Base-by-base conservation (phyloP, 176 grass and related monocot genomes). In the Themeda triandra region DNA sequence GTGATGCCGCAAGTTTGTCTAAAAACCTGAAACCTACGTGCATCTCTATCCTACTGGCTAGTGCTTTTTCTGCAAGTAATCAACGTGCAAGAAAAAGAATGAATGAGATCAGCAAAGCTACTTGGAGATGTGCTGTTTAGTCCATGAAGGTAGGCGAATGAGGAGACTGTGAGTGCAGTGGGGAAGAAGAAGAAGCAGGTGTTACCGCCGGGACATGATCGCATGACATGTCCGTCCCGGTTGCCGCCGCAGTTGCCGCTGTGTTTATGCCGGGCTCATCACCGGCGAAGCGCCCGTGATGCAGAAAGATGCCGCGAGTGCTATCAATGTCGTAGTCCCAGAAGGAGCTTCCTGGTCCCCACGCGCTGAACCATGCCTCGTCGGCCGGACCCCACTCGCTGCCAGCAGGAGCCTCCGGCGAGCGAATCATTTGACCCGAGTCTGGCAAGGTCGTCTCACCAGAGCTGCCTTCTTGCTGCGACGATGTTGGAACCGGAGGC, bases 281-380 rank as follows among this genome's bases (percentile, higher is more conserved):
- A 13, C 80, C 84, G 44, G 74, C 82, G 68, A 95, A 85, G 51
- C 81, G 96, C 25, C 93, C 88, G 46, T 88, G 64, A 51, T 74
- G 91, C 75, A 96, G 84, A 36, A 94, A 86, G 23, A 99, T 81
- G 82, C 80, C 87, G n/a, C 79, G 92, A 14, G 89, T 79, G 44
- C 65, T 89, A 36, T 99, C 93, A 49, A 99, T 84, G 42, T 96
- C 96, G 87, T 90, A 83, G 80, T 99, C 96, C 96, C 96, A 99
- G 33, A 94, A 82, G 44, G 86, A 91, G 80, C 96, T 99, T 18
- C 80, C 91, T 0, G 96, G 96, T 8, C 93, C 96, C 96, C 96
- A 99, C 10, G 84, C 51, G 86, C 68, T 92, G 84, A 94, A 89
- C 96, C 93, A 99, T 13, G 89, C 90, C 80, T 94, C 96, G 4